Conservation (phyloP, 2,329 filamentous ascomycete species). For the Monosporascus sp. region DNA sequence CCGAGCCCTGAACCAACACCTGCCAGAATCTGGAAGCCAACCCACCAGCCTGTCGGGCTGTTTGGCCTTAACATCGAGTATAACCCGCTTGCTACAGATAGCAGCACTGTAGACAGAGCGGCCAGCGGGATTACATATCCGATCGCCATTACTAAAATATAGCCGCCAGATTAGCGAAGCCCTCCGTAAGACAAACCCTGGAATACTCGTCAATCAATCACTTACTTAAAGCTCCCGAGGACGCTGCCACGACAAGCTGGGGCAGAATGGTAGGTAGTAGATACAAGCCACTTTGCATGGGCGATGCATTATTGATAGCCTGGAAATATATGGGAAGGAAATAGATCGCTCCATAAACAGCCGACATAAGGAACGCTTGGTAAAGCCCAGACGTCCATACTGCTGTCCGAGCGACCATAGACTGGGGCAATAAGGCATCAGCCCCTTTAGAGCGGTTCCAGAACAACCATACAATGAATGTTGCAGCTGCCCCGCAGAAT, state of each 20-base stretch:
- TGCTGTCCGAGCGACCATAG: slow-evolving; percentile 8
- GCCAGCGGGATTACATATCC: slow-evolving; percentile 9
- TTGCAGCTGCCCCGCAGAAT: slow-evolving; percentile 10
- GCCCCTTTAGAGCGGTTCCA: slow-evolving; percentile 18
- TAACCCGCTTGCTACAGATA: slow-evolving; percentile 6
- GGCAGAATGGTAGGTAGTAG: slow-evolving; percentile 17
- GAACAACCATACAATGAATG: slow-evolving; percentile 15
- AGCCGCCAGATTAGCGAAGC: not conserved
- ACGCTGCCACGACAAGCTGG: slow-evolving; percentile 7
- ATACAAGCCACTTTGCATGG: slow-evolving; percentile 18
- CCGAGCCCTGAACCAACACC: slow-evolving; percentile 6
- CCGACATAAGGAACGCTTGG: slow-evolving; percentile 12
- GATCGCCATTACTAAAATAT: slow-evolving; percentile 8
- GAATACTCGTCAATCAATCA: not conserved
- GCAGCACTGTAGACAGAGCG: not conserved
- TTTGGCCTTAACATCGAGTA: slow-evolving; percentile 6
- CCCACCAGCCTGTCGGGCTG: slow-evolving; percentile 8
- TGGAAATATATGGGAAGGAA: slow-evolving; percentile 27
- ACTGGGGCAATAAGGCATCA: slow-evolving; percentile 13
- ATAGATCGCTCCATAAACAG: slow-evolving; percentile 12
- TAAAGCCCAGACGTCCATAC: slow-evolving; percentile 10
- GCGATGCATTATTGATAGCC: slow-evolving; percentile 14
- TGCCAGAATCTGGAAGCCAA: slow-evolving; percentile 7
- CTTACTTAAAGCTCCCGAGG: slow-evolving; percentile 6
- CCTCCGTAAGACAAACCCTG: too few species aligned